Conservation (phyloP, 805 yeast genomes). For the Candida sanyiensis region DNA sequence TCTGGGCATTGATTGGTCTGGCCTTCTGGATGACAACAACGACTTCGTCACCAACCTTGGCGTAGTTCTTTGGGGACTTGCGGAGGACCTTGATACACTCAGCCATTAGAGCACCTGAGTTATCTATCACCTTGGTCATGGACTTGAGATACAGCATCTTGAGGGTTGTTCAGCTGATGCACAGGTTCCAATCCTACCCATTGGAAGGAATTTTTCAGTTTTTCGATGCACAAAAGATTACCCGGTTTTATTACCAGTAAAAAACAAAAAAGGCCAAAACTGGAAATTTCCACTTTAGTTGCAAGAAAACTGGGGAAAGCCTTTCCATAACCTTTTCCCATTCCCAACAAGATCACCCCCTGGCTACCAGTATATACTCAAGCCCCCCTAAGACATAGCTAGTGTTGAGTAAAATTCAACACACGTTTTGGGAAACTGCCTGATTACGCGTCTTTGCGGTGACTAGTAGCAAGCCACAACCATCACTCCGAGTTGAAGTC, state of each 20-base stretch:
- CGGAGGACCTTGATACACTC: constrained; percentile 95
- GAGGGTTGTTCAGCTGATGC: neutral
- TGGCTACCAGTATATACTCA: too few relatives aligned
- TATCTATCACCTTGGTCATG: constrained; percentile 84
- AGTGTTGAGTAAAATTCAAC: too few relatives aligned
- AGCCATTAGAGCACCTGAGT: constrained; percentile 90
- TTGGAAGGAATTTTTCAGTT: constrained; percentile 1
- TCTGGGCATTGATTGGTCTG: constrained; percentile 62
- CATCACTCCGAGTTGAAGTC: constrained; percentile 79
- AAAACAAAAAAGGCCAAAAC: neutral
- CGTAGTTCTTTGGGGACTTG: constrained; percentile 79
- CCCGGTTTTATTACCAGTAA: neutral
- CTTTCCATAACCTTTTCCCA: too few relatives aligned
- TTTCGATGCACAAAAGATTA: neutral
- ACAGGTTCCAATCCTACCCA: too few relatives aligned
- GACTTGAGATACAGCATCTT: constrained; percentile 85
- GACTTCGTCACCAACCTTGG: constrained; percentile 83
- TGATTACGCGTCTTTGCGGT: too few relatives aligned
- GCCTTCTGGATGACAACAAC: constrained; percentile 94
- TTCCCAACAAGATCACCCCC: too few relatives aligned
- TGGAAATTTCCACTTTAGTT: too few relatives aligned
- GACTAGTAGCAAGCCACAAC: constrained; percentile 60
- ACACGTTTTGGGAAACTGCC: too few relatives aligned
- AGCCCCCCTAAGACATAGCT: too few relatives aligned
- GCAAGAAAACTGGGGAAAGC: too few relatives aligned